Base-by-base conservation (phyloP, 352 stramenopile genomes). In the Phytophthora lateralis region DNA sequence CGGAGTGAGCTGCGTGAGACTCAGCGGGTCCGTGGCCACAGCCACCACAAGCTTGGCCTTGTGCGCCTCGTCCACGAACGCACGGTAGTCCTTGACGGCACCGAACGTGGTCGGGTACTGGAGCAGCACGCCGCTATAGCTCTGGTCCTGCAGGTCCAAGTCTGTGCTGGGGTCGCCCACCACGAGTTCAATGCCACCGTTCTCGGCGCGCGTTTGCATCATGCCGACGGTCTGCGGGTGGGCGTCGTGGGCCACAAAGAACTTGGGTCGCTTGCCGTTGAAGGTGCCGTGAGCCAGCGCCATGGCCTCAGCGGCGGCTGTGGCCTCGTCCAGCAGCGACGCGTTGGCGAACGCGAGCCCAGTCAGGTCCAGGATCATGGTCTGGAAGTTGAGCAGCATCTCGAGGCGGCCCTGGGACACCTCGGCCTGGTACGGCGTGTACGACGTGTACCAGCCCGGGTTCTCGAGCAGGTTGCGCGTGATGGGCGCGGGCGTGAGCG, bases 321-420 rank as follows among this genome's bases (percentile, higher is more conserved):
- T 98, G n/a, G 88, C 95, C 73, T 99, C 98, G 73, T 99, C 98
- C 30, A 99, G 72, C 10, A 99, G 84, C 55, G 95, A 99, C 7
- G 97, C 96, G 66, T 99, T 99, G 41, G 93, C 91, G 74, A 99
- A 98, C 47, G 95, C 89, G 50, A 99, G 87, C 29, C 97, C 97
- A 21, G 97, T 99, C 30, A 99, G 81, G 65, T 99, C 96, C 49
- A 89, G 82, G 41, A 99, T 91, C 69, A 99, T 92, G 17, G 97
- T 99, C 82, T 99, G 98, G 80, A 99, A 99, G 82, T 99, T 99
- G 21, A 99, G 86, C 47, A 99, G 85, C 87, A 98, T 98, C 82
- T 99, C 96, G 4, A 99, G 80, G 24, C 98, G 94, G 24, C 98
- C 98, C 73, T 99, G 98, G 1, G 96, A 98, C 62, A 99, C 99